A percentile compares a stretch with the other conserved stretches of the same genome.
phyloP scores from a whole-genome alignment of 2,329 filamentous ascomycete genomes.

The Keithomyces neogunnii region DNA sequence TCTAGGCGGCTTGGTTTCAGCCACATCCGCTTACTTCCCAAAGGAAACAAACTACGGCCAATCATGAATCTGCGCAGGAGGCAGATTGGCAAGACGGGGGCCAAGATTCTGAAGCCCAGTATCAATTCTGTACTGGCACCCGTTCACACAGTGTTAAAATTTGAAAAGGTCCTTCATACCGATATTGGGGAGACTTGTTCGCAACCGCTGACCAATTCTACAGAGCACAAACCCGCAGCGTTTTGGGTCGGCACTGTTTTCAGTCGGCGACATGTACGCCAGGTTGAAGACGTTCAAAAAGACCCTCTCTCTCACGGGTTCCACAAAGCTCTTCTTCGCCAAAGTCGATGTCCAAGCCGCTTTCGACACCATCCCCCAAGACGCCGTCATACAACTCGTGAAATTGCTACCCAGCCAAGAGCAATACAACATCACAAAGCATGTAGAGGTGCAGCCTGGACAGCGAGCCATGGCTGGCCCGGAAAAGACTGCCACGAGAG shows the following conservation, averaged over 20 bases:
- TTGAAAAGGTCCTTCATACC: conserved; percentile 54
- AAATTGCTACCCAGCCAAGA: conserved; percentile 44
- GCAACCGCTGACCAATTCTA: not conserved
- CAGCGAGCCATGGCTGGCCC: conserved; percentile 17
- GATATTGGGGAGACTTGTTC: too few relatives aligned
- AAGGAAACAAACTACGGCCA: conserved; percentile 64
- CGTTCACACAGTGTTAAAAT: conserved; percentile 66
- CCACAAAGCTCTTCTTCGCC: conserved; percentile 63
- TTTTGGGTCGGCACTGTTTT: conserved; percentile 75
- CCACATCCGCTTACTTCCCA: conserved; percentile 74
- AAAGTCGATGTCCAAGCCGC: conserved; percentile 89
- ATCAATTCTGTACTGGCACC: conserved; percentile 53
- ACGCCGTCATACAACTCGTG: conserved; percentile 60
- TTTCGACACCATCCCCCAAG: conserved; percentile 91
- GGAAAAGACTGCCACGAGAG: conserved; percentile 22
- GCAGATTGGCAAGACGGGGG: conserved; percentile 45
- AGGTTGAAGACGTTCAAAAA: conserved; percentile 63
- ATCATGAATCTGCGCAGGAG: conserved; percentile 79
- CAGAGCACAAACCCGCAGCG: conserved; percentile 40
- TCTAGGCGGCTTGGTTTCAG: conserved; percentile 65
- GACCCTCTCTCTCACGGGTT: conserved; percentile 26
- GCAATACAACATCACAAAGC: conserved; percentile 63
- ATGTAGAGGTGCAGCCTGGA: conserved; percentile 59
- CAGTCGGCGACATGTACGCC: conserved; percentile 69
- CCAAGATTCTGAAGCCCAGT: conserved; percentile 47